These are phyloP conservation scores for Pichia sp. DNA, from an alignment of 1,139 yeast genomes.

Conservation along the genomic window DNA sequence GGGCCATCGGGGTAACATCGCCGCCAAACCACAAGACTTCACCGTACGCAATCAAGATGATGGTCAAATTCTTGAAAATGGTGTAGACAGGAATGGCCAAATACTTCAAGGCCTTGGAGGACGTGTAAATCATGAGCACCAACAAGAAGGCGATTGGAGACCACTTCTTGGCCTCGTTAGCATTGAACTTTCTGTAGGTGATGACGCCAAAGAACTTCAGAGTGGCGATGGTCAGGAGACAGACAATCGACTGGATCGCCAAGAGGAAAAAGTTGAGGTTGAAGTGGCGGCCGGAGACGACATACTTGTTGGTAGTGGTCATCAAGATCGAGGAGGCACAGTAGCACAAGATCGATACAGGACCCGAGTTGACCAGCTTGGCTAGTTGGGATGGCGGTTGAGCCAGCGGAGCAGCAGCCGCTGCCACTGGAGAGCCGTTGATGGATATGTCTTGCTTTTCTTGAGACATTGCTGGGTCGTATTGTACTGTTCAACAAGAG, in stretches of 20 bases:
- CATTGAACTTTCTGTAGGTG: constrained; percentile 80
- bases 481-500: background rate
- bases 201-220: constrained; percentile 73
- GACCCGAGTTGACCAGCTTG: constrained; percentile 71
- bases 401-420: constrained; percentile 16
- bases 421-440: constrained; percentile 23
- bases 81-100: constrained; percentile 94
- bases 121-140: constrained; percentile 93
- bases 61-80: constrained; percentile 94
- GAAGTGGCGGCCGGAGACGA: constrained; percentile 75
- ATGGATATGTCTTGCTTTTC: constrained; percentile 24
- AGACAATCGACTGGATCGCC: constrained; percentile 77
- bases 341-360: constrained; percentile 79
- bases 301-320: constrained; percentile 98
- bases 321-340: constrained; percentile 90
- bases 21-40: constrained; percentile 98
- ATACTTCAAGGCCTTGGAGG: constrained; percentile 89
- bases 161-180: constrained; percentile 90
- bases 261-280: constrained; percentile 88
- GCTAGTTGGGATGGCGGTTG: constrained; percentile 19
- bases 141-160: constrained; percentile 86
- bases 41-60: constrained; percentile 94
- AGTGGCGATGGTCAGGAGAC: constrained; percentile 66
- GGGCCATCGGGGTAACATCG: constrained; percentile 81
- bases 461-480: constrained; percentile 14